Base-by-base conservation (phyloP, 495 filamentous ascomycete genomes). In the Penicillium paradoxum region DNA sequence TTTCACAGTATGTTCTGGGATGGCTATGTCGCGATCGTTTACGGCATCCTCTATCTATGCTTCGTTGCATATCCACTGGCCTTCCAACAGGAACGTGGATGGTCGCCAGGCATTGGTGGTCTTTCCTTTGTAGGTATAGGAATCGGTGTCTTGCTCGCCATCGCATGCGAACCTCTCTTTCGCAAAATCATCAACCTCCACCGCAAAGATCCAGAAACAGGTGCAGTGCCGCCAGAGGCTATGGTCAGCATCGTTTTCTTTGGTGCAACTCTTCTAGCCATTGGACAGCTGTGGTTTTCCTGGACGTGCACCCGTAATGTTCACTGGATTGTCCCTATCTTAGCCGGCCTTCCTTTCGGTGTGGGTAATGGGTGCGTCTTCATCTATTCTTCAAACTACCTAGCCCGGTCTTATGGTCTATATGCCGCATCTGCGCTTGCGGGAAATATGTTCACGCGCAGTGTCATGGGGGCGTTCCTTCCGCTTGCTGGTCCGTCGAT, bases 41-140 rank as follows among this genome's bases (percentile, higher is more conserved):
- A 82, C 61, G 84, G 77, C 8, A 87, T 89, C 46, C 74, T 95
- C 1, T 93, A 92, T 58, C 78, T 95, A 21, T 90, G 88, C 67
- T 93, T 95, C 69, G 81, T 90, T 18, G 85, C 87, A 6, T 84
- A 82, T 53, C 90, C 90, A 0, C 82, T 91, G 38, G 82, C 90
- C 42, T 93, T 93, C 66, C 72, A 76, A 3, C 62, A 82, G 8
- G 68, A 86, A 33, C 83, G 89, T 13, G 83, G 82, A 37, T 93
- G 88, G 88, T 73, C 74, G 0, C 67, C 79, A 1, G 80, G 82
- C 9, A 64, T 84, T 33, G 78, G 80, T 0, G 89, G 88, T 1
- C 81, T 93, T 5, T 71, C 85, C 3, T 93, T 90, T 64, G 58
- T 80, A 0, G 88, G 89, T 3, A 89, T 95, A 44, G 85, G 85